A percentile compares a stretch with the other conserved stretches of the same genome.
These are phyloP conservation scores for Geotrichum klebahnii DNA, from an alignment of 1,139 yeast species.

Conservation along the genomic window DNA sequence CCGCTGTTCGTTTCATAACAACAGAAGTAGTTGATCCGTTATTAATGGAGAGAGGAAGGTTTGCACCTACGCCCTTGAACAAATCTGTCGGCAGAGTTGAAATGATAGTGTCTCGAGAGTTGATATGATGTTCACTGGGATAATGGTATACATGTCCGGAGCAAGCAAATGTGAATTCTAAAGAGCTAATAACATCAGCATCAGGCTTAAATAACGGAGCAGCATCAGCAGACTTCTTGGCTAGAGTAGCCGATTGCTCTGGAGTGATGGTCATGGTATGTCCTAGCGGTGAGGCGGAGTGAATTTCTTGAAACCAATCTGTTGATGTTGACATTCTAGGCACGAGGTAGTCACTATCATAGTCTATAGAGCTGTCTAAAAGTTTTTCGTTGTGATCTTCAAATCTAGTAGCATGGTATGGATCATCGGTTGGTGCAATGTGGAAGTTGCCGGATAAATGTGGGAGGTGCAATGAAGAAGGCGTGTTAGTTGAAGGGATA, in stretches of 20 bases:
- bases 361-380: neutral
- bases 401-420: slow-evolving; percentile 2
- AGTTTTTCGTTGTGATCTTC: slow-evolving; percentile 3
- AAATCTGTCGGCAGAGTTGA: slow-evolving; percentile 9
- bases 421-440: slow-evolving; percentile 3
- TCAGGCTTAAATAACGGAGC: slow-evolving; percentile 1
- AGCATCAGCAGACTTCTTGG: neutral
- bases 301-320: slow-evolving; percentile 15
- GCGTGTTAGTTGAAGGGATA: slow-evolving; percentile 5
- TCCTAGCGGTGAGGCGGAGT: slow-evolving; percentile 19
- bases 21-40: slow-evolving; percentile 5
- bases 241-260: neutral
- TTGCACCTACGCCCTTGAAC: neutral
- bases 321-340: slow-evolving; percentile 1
- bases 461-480: slow-evolving; percentile 11
- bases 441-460: neutral
- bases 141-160: slow-evolving; percentile 19
- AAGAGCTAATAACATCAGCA: neutral
- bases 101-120: slow-evolving; percentile 10
- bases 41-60: neutral
- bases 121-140: neutral
- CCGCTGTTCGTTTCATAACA: neutral
- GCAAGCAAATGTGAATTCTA: slow-evolving; percentile 14
- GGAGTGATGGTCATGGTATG: slow-evolving; percentile 8
- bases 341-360: neutral